Evolutionary conservation across 805 yeast species (phyloP), one percentile per base, ranked within the genome.

Genomic region (Isabelozyma heimii): DNA sequence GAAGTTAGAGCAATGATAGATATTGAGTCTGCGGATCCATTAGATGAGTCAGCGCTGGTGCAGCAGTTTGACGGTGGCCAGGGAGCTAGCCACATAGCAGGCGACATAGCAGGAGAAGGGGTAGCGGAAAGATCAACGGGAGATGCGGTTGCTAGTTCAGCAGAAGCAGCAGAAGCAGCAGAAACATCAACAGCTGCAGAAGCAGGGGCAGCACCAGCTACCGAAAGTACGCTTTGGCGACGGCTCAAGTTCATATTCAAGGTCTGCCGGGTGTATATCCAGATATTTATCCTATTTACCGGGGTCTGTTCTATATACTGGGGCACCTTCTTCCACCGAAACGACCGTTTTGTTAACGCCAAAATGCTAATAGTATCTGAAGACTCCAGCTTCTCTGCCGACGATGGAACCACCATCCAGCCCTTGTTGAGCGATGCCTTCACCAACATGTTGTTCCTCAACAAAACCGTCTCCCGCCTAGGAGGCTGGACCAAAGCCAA

Each of bases 291-390:
- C 44, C 40, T 59, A 39, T 64, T 67, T 42, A 55, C 72, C 20
- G 69, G 61, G 3, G 52, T 71, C 7, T 64, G 73, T 42, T 64
- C 74, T 9, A 58, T 72, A 28, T 73, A 72, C 52, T 73, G 78
- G 78, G 78, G 76, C 6, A 60, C 76, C 13, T 48, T 62, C 46
- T 70, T 61, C 54, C 53, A 54, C 4, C 61, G 76, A 38, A 51
- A 59, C 38, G 44, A 45, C 16, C 60, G 77, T 13, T 56, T 67
- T 14, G 50, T 45, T 38, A 69, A 73, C 55, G 57, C 72, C 56
- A 55, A 56, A 42, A 63, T 68, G 65, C 60, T 72, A 54, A 72
- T 71, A 9, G 74, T 72, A 1, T 59, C 63, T 27, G 76, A 61
- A 38, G 76, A 71, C 50, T 46, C 48, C 13, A 40, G 48, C 38